Evolutionary conservation across 495 filamentous ascomycete genomes (phyloP).

Genomic region (Hyphodiscus hymeniophilus): DNA sequence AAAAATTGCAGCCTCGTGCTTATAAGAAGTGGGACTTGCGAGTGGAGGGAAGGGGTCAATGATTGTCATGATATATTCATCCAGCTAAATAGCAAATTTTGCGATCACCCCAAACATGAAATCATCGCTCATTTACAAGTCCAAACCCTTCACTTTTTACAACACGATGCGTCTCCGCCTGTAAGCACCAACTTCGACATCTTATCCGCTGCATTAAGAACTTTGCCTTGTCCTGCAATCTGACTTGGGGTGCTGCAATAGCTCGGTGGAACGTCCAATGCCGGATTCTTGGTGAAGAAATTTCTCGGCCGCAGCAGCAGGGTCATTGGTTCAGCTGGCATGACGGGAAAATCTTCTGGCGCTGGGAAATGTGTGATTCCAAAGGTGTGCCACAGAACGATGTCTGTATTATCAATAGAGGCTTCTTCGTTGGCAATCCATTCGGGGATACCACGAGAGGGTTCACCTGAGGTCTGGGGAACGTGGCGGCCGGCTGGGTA

Average conservation of each 20-base stretch:
- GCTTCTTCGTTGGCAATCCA: constrained; percentile 74
- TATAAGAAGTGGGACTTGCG: no score
- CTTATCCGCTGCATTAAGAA: constrained; percentile 37
- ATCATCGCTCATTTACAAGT: no score
- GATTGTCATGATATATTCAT: neutral
- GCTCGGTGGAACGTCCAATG: constrained; percentile 78
- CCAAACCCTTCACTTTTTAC: constrained; percentile 11
- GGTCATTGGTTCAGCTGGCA: constrained; percentile 89
- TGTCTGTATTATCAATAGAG: constrained; percentile 74
- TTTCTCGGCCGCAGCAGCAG: constrained; percentile 75
- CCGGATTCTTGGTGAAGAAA: constrained; percentile 84
- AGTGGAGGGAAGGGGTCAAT: no score
- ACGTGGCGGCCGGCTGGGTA: constrained; percentile 92
- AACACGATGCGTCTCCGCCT: constrained; percentile 25
- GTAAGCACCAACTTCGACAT: constrained; percentile 37
- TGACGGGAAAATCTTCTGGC: constrained; percentile 91
- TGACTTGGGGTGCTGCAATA: constrained; percentile 68
- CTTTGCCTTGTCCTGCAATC: constrained; percentile 42
- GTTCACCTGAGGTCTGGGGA: constrained; percentile 83
- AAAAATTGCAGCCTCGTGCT: no score
- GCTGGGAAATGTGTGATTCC: constrained; percentile 87
- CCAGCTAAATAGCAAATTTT: neutral
- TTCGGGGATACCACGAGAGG: constrained; percentile 65
- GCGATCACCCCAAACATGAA: neutral
- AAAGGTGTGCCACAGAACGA: constrained; percentile 96